Base-by-base conservation (phyloP, 2,329 filamentous ascomycete genomes). In the Colletotrichum gloeosporioides region DNA sequence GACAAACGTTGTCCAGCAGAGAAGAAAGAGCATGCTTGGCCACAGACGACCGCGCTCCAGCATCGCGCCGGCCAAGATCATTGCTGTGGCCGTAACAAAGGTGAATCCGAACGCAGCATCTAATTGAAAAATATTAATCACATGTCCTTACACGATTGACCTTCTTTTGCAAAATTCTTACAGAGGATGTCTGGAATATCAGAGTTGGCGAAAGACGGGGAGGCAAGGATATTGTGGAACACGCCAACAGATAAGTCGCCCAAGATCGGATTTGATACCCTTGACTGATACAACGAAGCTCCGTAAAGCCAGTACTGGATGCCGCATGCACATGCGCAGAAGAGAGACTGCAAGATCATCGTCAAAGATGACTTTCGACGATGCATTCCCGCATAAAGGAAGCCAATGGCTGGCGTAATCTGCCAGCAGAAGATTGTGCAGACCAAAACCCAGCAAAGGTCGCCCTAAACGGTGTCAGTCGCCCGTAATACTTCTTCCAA, bases 1-100 rank as follows among this genome's bases (percentile, higher is more conserved):
- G 4, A 93, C 92, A 71, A 93, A 87, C 0, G 92, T 93, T 0
- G 91, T 90, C 92, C 92, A 93, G 80, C 86, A 89, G 81, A 93
- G 91, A 27, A 88, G 86, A 77, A 93, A 95, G 31, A 94, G 85
- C 80, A 94, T 88, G 10, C 91, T 92, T 0, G 85, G 85, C 62
- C 79, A 80, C 6, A 86, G 78, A 4, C 85, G 75, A 0, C 85
- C 84, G 13, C 84, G 77, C 75, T 86, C 84, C 0, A 86, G 78
- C 79, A 86, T 85, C 2, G 84, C 84, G 10, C 84, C 84, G 4
- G 84, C 84, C 71, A 86, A 73, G 53, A 86, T 86, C 83, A 85
- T 85, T 29, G 84, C 84, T 0, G 84, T 86, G 3, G 81, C 82
- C 0, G 83, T 84, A 13, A 86, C 85, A 31, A 86, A 86, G 0